A percentile compares a stretch with the other conserved stretches of the same genome.
Evolutionary conservation across 345 rosid species (phyloP).

Genomic region (Rubroshorea leprosula): DNA sequence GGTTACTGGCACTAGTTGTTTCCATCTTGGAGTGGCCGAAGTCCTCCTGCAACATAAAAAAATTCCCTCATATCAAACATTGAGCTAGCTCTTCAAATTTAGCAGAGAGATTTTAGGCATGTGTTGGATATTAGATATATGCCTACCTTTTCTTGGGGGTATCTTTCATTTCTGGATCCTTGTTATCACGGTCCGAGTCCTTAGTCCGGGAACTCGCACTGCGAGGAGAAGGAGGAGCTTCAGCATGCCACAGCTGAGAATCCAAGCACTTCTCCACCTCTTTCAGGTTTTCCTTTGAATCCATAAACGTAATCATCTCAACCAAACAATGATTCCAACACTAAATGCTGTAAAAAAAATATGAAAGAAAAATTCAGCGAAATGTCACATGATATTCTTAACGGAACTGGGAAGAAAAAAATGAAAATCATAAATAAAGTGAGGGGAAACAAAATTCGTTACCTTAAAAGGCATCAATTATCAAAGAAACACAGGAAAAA

Average conservation of each 20-base stretch:
- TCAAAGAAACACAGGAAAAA: slow-evolving; percentile 2
- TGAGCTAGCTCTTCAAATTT: background rate
- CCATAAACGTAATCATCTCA: slow-evolving; percentile 67
- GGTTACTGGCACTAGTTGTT: slow-evolving; percentile 37
- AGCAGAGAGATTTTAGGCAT: background rate
- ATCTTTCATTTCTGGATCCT: slow-evolving; percentile 31
- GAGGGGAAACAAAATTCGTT: slow-evolving; percentile 11
- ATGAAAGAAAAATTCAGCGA: slow-evolving; percentile 1
- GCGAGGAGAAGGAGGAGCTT: slow-evolving; percentile 36
- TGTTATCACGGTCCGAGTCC: slow-evolving; percentile 53
- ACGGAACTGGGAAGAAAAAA: background rate
- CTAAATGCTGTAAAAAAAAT: slow-evolving; percentile 13
- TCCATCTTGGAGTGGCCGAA: slow-evolving; percentile 54
- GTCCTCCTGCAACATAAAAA: slow-evolving; percentile 37
- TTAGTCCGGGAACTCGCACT: slow-evolving; percentile 59
- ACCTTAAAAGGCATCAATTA: slow-evolving; percentile 24
- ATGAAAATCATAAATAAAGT: background rate
- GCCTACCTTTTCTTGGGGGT: slow-evolving; percentile 32
- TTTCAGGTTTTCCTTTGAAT: slow-evolving; percentile 47
- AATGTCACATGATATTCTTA: background rate
- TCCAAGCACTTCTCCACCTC: slow-evolving; percentile 54
- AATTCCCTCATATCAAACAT: background rate
- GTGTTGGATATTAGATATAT: too few species aligned
- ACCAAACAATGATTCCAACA: slow-evolving; percentile 4
- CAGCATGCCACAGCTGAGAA: slow-evolving; percentile 78